A percentile compares a stretch with the other conserved stretches of the same genome.
Evolutionary conservation across 1,284 basidiomycete species (phyloP).

Genomic region (Malassezia caprae): DNA sequence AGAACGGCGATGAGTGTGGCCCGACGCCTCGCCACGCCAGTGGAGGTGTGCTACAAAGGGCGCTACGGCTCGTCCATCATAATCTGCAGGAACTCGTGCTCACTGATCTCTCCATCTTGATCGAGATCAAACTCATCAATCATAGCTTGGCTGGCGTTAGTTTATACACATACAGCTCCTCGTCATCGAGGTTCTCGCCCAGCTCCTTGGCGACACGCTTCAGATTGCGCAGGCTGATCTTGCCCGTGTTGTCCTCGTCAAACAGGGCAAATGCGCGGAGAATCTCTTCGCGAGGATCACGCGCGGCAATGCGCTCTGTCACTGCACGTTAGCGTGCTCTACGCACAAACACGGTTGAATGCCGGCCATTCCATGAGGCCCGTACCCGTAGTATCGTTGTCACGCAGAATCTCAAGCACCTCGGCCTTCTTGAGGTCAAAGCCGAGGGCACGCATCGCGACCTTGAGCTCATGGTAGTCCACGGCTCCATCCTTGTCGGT

Average conservation of each 20-base stretch:
- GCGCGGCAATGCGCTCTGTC: conserved; percentile 80
- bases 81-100: conserved; percentile 85
- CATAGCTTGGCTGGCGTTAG: conserved; percentile 77
- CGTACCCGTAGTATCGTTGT: conserved; percentile 78
- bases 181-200: conserved; percentile 87
- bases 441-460: conserved; percentile 92
- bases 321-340: conserved; percentile 54
- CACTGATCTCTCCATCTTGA: conserved; percentile 92
- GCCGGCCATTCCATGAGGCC: conserved; percentile 90
- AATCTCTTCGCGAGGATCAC: conserved; percentile 95
- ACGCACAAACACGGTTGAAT: conserved; percentile 91
- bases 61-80: conserved; percentile 72
- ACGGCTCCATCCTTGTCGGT: conserved; percentile 87
- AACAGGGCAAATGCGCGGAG: conserved; percentile 89
- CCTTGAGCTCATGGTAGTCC: conserved; percentile 89
- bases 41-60: conserved; percentile 16
- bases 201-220: conserved; percentile 92
- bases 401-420: conserved; percentile 83
- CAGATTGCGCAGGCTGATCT: conserved; percentile 82
- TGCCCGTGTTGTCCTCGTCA: conserved; percentile 89
- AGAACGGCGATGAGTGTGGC: background rate
- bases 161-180: conserved; percentile 70
- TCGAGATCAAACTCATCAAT: conserved; percentile 99
- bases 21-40: background rate
- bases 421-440: conserved; percentile 98